Percentiles rank a stretch among this genome's conserved stretches.
Evolutionary conservation across 164 flowering plant genomes (phyloP).

Genomic region (Liriodendron chinense): DNA sequence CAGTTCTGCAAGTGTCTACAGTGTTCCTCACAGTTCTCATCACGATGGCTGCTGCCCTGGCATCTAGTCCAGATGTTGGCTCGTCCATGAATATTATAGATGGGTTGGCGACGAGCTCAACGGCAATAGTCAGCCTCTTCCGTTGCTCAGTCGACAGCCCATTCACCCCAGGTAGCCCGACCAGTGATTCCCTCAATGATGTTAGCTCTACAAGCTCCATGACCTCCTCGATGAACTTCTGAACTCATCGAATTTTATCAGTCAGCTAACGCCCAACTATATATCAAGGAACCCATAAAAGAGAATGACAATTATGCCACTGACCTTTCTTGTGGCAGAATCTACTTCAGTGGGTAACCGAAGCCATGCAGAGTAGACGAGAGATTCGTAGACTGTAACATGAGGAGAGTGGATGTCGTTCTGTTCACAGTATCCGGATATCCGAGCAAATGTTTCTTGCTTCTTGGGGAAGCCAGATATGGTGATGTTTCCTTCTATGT

Average conservation of each 20-base stretch:
- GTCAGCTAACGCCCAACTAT: not conserved
- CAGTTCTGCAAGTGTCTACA: slow-evolving; percentile 51
- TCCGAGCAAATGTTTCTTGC: slow-evolving; percentile 54
- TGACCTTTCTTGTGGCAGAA: slow-evolving; percentile 36
- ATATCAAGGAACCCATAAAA: not conserved
- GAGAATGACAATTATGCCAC: not conserved
- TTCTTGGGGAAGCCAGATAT: slow-evolving; percentile 53
- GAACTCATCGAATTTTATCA: slow-evolving; percentile 2
- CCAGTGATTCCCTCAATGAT: slow-evolving; percentile 30
- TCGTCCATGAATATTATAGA: slow-evolving; percentile 58
- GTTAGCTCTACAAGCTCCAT: slow-evolving; percentile 49
- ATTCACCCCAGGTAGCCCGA: slow-evolving; percentile 44
- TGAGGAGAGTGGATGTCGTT: slow-evolving; percentile 57
- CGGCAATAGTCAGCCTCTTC: slow-evolving; percentile 50
- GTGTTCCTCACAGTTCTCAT: slow-evolving; percentile 59
- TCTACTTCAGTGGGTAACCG: slow-evolving; percentile 45
- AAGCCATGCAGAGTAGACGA: slow-evolving; percentile 58
- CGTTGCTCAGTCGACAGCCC: slow-evolving; percentile 55
- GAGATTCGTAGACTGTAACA: slow-evolving; percentile 51
- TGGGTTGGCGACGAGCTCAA: slow-evolving; percentile 53
- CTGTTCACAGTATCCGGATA: slow-evolving; percentile 58
- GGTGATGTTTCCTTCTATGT: slow-evolving; percentile 41
- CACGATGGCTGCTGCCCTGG: slow-evolving; percentile 57
- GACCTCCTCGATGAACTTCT: slow-evolving; percentile 51
- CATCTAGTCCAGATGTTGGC: slow-evolving; percentile 59